Evolutionary conservation across 805 yeast species (phyloP).

Genomic region (Candida gorgasii): DNA sequence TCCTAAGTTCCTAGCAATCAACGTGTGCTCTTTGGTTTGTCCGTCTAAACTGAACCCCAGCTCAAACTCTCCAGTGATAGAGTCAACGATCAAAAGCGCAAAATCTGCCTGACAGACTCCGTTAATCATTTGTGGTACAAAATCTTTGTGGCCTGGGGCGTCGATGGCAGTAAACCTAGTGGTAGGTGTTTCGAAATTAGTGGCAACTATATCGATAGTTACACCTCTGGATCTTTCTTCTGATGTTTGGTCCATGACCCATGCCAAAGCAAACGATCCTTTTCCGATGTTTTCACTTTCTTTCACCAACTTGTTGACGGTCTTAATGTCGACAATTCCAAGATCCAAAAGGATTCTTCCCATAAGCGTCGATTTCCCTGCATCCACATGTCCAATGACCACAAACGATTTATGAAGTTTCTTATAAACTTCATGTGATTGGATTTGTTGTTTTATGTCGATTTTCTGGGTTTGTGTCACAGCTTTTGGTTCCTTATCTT

Average conservation of each 20-base stretch:
- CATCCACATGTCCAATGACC: conserved; percentile 84
- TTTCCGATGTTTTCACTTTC: conserved; percentile 72
- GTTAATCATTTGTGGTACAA: conserved; percentile 83
- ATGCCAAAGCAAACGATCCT: conserved; percentile 78
- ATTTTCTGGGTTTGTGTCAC: conserved; percentile 35
- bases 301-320: conserved; percentile 59
- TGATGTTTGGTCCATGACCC: conserved; percentile 80
- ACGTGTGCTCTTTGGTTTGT: conserved; percentile 77
- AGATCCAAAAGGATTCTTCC: conserved; percentile 70
- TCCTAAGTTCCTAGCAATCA: conserved; percentile 67
- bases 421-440: conserved; percentile 24
- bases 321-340: conserved; percentile 64
- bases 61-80: conserved; percentile 67
- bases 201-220: conserved; percentile 74
- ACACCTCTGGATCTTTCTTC: conserved; percentile 80
- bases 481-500: conserved; percentile 19
- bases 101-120: conserved; percentile 80
- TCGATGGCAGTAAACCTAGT: conserved; percentile 70
- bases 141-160: conserved; percentile 84
- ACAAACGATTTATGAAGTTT: conserved; percentile 71
- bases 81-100: conserved; percentile 71
- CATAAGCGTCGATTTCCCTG: conserved; percentile 80
- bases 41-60: conserved; percentile 67
- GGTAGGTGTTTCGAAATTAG: conserved; percentile 57
- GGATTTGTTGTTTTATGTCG: conserved; percentile 42